Evolutionary conservation across 2,329 filamentous ascomycete species (phyloP).

Genomic region (Monilinia fructicola): DNA sequence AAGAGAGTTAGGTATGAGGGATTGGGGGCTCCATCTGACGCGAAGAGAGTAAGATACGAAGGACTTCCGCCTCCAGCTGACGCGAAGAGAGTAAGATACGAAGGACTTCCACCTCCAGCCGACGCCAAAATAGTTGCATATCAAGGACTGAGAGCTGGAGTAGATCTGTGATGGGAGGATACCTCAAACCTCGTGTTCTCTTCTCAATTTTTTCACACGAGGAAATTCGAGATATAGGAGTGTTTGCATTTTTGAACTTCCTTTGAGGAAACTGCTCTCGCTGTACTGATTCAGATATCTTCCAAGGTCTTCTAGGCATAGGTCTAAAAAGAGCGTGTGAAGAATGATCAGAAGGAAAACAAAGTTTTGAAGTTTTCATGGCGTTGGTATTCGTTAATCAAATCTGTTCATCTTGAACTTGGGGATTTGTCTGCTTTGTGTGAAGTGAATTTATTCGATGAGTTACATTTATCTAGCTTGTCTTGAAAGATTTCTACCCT

Average conservation of each 20-base stretch:
- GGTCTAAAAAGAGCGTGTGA: background rate
- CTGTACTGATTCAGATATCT: background rate
- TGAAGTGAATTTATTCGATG: too few relatives aligned
- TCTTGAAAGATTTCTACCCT: too few relatives aligned
- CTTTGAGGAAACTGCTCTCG: background rate
- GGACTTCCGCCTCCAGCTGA: background rate
- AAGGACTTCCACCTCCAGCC: background rate
- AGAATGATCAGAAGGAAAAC: background rate
- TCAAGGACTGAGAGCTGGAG: background rate
- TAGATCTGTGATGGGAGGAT: background rate
- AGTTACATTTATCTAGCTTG: too few relatives aligned
- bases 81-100: background rate
- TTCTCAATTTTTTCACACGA: too few relatives aligned
- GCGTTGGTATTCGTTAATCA: too few relatives aligned
- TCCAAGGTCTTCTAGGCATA: background rate
- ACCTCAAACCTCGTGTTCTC: background rate
- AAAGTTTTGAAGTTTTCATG: too few relatives aligned
- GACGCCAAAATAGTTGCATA: background rate
- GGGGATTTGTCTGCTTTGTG: too few relatives aligned
- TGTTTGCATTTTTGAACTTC: background rate
- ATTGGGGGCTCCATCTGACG: background rate
- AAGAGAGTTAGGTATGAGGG: constrained; percentile 5
- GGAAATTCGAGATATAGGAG: background rate
- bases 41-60: background rate
- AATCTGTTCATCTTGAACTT: too few relatives aligned